Percentiles rank a stretch among this genome's conserved stretches.
Evolutionary conservation across 352 stramenopile genomes (phyloP).

Genomic region (Globisporangium uncinulatum): DNA sequence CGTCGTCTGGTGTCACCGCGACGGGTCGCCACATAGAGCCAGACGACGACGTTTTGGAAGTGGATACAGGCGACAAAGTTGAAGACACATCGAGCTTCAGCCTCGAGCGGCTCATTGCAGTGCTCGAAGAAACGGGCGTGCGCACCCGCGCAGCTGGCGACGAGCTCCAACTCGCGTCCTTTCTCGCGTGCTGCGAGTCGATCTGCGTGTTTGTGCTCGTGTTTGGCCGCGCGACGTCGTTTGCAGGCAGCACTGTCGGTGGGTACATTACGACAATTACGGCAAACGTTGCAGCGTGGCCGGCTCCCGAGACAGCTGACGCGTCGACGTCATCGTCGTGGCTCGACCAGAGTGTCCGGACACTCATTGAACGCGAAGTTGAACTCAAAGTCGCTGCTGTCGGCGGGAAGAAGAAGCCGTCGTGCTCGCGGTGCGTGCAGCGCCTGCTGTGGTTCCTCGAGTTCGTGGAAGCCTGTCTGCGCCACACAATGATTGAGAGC

Average conservation of each 20-base stretch:
- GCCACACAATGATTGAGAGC: slow-evolving; percentile 62
- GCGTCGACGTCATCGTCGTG: slow-evolving; percentile 17
- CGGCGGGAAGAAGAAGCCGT: slow-evolving; percentile 82
- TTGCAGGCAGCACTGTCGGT: slow-evolving; percentile 67
- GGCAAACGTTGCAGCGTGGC: slow-evolving; percentile 50
- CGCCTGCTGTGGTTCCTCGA: slow-evolving; percentile 80
- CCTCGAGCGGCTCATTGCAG: slow-evolving; percentile 43
- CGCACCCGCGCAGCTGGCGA: slow-evolving; percentile 28
- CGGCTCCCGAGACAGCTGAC: slow-evolving; percentile 12
- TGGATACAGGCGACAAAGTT: slow-evolving; percentile 44
- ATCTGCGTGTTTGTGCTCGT: slow-evolving; percentile 71
- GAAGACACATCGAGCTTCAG: slow-evolving; percentile 21
- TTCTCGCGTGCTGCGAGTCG: slow-evolving; percentile 47
- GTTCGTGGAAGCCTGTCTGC: slow-evolving; percentile 73
- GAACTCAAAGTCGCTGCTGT: slow-evolving; percentile 44
- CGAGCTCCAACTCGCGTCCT: slow-evolving; percentile 38
- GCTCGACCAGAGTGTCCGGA: slow-evolving; percentile 49
- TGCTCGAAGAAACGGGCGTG: slow-evolving; percentile 28
- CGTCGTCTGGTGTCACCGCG: not conserved
- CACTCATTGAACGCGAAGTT: slow-evolving; percentile 61
- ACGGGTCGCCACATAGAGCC: slow-evolving; percentile 15
- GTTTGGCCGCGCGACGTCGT: slow-evolving; percentile 77
- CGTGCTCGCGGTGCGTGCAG: slow-evolving; percentile 61
- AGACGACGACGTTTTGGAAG: slow-evolving; percentile 50
- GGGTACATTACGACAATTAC: slow-evolving; percentile 72